Conservation (phyloP, 495 filamentous ascomycete genomes). For the Copromyces sp. region DNA sequence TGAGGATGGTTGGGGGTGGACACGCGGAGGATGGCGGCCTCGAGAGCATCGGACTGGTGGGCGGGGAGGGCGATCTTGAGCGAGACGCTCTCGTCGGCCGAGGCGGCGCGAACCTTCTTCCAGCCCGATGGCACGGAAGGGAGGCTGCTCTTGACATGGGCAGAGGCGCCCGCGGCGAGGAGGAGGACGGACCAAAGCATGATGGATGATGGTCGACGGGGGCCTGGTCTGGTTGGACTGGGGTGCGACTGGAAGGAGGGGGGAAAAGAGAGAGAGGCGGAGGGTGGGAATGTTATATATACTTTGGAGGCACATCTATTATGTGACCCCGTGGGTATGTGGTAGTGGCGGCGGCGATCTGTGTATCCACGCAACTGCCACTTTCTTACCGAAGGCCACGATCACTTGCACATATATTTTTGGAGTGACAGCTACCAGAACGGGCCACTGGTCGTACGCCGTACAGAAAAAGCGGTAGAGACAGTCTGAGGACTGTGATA, state of each 20-base stretch:
- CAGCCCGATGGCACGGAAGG: conserved; percentile 37
- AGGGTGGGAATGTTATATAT: not conserved
- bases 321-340: not conserved
- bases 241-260: not conserved
- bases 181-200: conserved; percentile 22
- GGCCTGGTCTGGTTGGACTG: not conserved
- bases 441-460: not conserved
- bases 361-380: not conserved
- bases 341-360: not conserved
- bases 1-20: conserved; percentile 44
- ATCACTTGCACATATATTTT: not conserved
- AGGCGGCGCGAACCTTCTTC: conserved; percentile 25
- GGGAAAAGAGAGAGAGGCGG: not conserved
- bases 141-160: conserved; percentile 39
- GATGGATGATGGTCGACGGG: conserved; percentile 7
- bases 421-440: not conserved
- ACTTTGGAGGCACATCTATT: not conserved
- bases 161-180: conserved; percentile 32
- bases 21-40: conserved; percentile 42
- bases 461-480: not conserved
- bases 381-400: not conserved
- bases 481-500: not conserved
- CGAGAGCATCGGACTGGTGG: conserved; percentile 39
- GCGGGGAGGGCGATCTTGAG: conserved; percentile 27
- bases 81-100: conserved; percentile 20